Base-by-base conservation (phyloP, 2,329 filamentous ascomycete genomes). In the Fusarium dlaminii region DNA sequence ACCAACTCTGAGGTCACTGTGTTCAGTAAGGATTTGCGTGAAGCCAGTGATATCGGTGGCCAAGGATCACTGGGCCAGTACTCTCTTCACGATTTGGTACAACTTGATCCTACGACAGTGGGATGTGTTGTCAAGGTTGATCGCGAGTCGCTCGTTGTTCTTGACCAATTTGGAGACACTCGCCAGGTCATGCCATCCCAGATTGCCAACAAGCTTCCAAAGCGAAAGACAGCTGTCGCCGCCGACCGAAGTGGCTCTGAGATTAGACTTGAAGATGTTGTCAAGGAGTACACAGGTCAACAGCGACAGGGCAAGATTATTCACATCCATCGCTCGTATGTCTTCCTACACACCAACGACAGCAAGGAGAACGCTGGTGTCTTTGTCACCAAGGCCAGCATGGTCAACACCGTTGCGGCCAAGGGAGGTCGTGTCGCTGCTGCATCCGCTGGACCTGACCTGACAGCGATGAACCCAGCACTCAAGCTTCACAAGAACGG, bases 71-170 rank as follows among this genome's bases (percentile, higher is more conserved):
- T 96, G n/a, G 94, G 94, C 17, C 94, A 97, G 82, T 98, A 93
- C 82, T 93, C 95, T 76, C 90, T 99, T 39, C 94, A 97, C 77
- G 96, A 99, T 81, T 88, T 99, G 32, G 94, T 99, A 20, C 95
- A 98, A 83, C 90, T 99, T 70, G 96, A 98, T 82, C 91, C 94
- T 45, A 92, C 95, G 7, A 98, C 96, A 0, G 96, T 98, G 30
- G 96, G 93, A 66, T 97, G 94, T 80, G 91, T 99, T 68, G 92
- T 98, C 83, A 97, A 98, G 83, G 94, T 98, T 52, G 96, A 99
- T 79, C 93, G 95, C 60, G 96, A 99, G 83, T 96, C 94, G 2
- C 86, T 99, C 62, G 92, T 93, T 32, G 93, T 98, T 2, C 86
- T 99, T 17, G 96, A 99, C 79, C 96, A 99, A 81, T 93, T 96